These are phyloP conservation scores for Geotrichum phurueaensis DNA, from an alignment of 1,139 yeast species.

Conservation along the genomic window DNA sequence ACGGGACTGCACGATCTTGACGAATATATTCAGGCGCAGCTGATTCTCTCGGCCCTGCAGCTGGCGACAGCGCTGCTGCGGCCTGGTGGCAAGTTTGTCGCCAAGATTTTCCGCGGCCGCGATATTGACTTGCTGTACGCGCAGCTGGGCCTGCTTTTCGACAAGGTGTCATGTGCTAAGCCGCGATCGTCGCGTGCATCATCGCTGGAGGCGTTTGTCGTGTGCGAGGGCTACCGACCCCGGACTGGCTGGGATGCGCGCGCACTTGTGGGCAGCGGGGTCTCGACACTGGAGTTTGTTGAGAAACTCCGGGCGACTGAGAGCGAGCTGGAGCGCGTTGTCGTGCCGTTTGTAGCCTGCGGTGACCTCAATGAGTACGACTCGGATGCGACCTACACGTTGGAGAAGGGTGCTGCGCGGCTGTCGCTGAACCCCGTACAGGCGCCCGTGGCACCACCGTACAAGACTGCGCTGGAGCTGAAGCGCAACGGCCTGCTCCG, in stretches of 20 bases:
- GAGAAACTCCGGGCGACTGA: not conserved
- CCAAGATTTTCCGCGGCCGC: slow-evolving; percentile 91
- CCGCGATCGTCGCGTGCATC: slow-evolving; percentile 94
- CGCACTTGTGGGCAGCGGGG: slow-evolving; percentile 49
- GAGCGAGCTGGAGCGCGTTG: slow-evolving; percentile 51
- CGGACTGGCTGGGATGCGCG: slow-evolving; percentile 73
- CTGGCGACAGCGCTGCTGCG: slow-evolving; percentile 80
- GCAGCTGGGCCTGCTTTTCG: slow-evolving; percentile 79
- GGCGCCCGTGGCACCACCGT: slow-evolving; percentile 93
- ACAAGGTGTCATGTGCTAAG: slow-evolving; percentile 85
- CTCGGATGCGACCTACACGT: slow-evolving; percentile 88
- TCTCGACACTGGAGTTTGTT: slow-evolving; percentile 14
- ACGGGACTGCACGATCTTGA: slow-evolving; percentile 95
- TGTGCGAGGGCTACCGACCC: slow-evolving; percentile 81
- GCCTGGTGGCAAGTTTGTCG: slow-evolving; percentile 90
- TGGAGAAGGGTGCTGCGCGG: slow-evolving; percentile 39
- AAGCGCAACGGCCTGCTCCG: slow-evolving; percentile 64
- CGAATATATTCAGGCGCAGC: slow-evolving; percentile 93
- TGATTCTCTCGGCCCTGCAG: slow-evolving; percentile 83
- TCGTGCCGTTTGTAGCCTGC: slow-evolving; percentile 89
- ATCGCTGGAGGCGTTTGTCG: slow-evolving; percentile 87
- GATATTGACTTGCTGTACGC: slow-evolving; percentile 89
- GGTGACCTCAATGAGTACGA: slow-evolving; percentile 85
- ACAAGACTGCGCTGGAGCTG: slow-evolving; percentile 81
- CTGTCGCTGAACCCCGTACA: slow-evolving; percentile 81